Conservation (phyloP, 805 yeast species). For the Saccharomycopsis javanensis region DNA sequence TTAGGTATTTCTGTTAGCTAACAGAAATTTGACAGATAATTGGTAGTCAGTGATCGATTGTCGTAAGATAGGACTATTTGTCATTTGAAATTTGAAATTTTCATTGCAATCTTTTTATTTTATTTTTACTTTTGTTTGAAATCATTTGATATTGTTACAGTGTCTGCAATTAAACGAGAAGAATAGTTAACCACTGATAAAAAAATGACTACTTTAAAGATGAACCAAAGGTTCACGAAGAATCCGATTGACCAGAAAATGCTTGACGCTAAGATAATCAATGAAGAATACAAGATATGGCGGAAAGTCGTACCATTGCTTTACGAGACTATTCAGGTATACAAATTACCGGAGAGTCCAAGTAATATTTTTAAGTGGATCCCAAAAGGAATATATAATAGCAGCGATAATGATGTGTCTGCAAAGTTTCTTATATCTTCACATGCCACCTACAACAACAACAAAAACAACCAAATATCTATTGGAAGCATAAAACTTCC, state of each 20-base stretch:
- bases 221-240: slow-evolving; percentile 16
- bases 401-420: slow-evolving; percentile 3
- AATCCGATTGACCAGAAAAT: slow-evolving; percentile 34
- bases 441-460: neutral
- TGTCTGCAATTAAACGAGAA: too few species aligned
- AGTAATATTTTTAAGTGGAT: slow-evolving; percentile 13
- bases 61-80: too few species aligned
- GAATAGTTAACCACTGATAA: too few species aligned
- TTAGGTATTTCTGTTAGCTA: too few species aligned
- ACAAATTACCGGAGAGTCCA: slow-evolving; percentile 24
- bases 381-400: neutral
- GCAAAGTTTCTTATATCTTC: slow-evolving; percentile 6
- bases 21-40: too few species aligned
- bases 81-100: too few species aligned
- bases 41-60: too few species aligned
- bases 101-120: too few species aligned
- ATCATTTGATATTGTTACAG: too few species aligned
- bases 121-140: too few species aligned
- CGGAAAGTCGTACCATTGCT: slow-evolving; percentile 74
- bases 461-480: neutral
- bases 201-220: neutral
- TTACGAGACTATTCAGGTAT: slow-evolving; percentile 64
- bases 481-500: slow-evolving; percentile 25
- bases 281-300: slow-evolving; percentile 76
- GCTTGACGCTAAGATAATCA: slow-evolving; percentile 49